Percentiles rank a stretch among this genome's conserved stretches.
phyloP scores from a whole-genome alignment of 208 protist genomes.

The Leishmania tarentolae region DNA sequence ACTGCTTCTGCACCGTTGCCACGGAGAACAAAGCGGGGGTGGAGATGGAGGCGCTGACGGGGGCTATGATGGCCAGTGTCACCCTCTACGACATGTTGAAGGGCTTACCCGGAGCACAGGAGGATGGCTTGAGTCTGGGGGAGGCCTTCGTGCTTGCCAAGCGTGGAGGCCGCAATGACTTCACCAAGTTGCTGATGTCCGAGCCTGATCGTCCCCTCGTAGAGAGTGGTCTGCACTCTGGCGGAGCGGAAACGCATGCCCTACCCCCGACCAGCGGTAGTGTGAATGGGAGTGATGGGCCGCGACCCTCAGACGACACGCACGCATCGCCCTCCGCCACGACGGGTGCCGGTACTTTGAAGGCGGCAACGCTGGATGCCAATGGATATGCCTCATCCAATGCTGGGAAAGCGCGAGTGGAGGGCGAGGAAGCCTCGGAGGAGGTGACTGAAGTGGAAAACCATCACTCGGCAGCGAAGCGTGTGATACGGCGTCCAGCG shows the following conservation, averaged over 20 bases:
- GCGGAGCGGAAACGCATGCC: background rate
- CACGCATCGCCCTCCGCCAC: background rate
- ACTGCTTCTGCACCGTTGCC: constrained; percentile 89
- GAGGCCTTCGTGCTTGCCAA: constrained; percentile 85
- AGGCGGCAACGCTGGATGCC: background rate
- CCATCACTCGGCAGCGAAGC: constrained; percentile 1
- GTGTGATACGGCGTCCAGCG: constrained; percentile 12
- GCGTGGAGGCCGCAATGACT: constrained; percentile 75
- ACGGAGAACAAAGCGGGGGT: constrained; percentile 89
- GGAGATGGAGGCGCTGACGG: constrained; percentile 97
- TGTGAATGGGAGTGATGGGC: background rate
- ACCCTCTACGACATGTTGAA: constrained; percentile 92
- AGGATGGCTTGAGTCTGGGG: constrained; percentile 80
- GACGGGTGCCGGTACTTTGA: background rate
- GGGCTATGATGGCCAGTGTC: constrained; percentile 85
- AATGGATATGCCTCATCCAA: background rate
- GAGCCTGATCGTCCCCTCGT: constrained; percentile 49
- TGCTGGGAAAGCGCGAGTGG: background rate
- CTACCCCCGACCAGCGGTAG: background rate
- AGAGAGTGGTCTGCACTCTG: constrained; percentile 17
- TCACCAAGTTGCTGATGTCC: constrained; percentile 88
- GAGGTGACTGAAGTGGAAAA: constrained; percentile 27
- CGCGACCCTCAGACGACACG: background rate
- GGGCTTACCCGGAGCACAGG: constrained; percentile 69
- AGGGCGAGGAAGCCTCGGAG: background rate